Base-by-base conservation (phyloP, 2,329 filamentous ascomycete species). In the Ophiosphaerella narmari region DNA sequence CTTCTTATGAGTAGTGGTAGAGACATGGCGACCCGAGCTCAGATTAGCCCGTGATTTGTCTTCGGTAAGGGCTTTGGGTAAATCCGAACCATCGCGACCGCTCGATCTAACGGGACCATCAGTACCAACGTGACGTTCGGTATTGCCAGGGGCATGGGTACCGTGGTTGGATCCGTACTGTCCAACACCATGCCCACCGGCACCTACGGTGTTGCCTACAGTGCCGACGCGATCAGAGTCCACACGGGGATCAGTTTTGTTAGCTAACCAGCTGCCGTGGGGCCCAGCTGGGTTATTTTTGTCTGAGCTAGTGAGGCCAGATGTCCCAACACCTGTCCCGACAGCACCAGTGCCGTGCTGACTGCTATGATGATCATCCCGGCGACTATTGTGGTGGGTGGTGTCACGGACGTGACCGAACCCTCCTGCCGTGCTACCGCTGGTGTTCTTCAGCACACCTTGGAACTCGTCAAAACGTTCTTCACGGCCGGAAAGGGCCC, bases 391-490 rank as follows among this genome's bases (percentile, higher is more conserved):
- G 46, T 67, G 58, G 43, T 59, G 58, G 38, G 56, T 45, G 12
- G 54, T 52, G 9, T 58, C 53, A 18, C 56, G 61, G 18, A 60
- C 54, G 11, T 43, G 48, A 23, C 50, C 46, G 11, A 55, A 66
- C 21, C 47, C 56, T 24, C 57, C 54, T 38, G 45, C 60, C 43
- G 48, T 50, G 13, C 54, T 50, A 21, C 72, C 67, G 16, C 75
- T 74, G 37, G 81, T 74, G 49, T 77, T 71, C 58, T 79, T 78
- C 4, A 85, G 85, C 55, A 86, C 84, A 9, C 86, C 86, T 36
- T 82, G 79, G 51, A 86, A 87, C 33, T 81, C 81, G 43, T 85
- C 82, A 40, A 82, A 78, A 13, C 80, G 79, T 63, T 83, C 78
- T 36, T 82, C 78, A 32, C 80, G 76, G 2, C 84, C 82, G 9